Evolutionary conservation across 371 early-diverging fungal genomes (phyloP), one percentile per base, ranked within the genome.

Genomic region (Apophysomyces ossiformis): DNA sequence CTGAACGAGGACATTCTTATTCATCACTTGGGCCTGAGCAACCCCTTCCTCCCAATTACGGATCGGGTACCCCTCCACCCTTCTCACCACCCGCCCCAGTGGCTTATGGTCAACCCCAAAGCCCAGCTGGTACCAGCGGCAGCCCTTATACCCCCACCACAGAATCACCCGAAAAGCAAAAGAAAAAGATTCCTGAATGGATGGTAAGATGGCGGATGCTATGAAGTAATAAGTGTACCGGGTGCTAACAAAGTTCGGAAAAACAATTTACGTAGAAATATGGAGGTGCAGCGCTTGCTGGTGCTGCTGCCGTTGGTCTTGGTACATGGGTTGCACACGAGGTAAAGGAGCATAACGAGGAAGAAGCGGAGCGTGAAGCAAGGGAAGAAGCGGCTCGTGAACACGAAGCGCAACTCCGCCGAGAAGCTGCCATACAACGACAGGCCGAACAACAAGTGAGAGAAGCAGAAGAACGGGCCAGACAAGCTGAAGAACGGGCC

Each of bases 211-310:
- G 32, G 63, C 37, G 8, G 43, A n/a, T 7, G 16, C 16, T 26
- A 21, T 36, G 5, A 5, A 50, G 4, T 43, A 65, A 4, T 39
- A 47, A 21, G 39, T 37, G 11, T 41, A 21, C 8, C 7, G n/a
- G 32, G 26, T 37, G 41, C 13, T 38, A 36, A 16, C 44, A 41
- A 50, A 37, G 7, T 43, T 1, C 1, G 32, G 41, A 41, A 41
- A 39, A 13, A 41, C 1, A 41, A 41, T 5, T 32, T 41, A 15
- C 13, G 32, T 69, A 81, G 82, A 81, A 76, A 75, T 71, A 71
- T 59, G 82, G 79, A 65, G 78, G 78, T 57, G 70, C 69, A 38
- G 79, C 75, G 2, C 60, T 77, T 61, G 79, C 74, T 41, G 82
- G 76, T 60, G 78, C 75, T 56, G 82, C 77, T 7, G 77, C 72